These are phyloP conservation scores for Trichosporon sp. DNA, from an alignment of 1,284 basidiomycete genomes.

Conservation along the genomic window DNA sequence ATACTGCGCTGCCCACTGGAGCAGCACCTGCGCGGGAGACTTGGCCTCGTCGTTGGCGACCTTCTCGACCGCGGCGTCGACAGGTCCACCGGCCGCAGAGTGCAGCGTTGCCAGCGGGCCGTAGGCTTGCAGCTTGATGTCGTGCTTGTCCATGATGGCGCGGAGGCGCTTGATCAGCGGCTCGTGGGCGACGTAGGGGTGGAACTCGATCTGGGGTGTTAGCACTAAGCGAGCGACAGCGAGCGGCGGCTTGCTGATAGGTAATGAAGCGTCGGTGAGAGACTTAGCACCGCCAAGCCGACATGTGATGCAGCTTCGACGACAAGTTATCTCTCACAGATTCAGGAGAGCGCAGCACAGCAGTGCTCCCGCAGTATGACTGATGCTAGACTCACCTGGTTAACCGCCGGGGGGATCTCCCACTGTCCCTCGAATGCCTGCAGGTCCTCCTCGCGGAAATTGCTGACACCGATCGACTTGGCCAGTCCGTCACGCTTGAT, in stretches of 20 bases:
- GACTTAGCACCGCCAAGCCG: no score
- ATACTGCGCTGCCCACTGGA: constrained; percentile 41
- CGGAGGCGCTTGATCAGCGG: constrained; percentile 54
- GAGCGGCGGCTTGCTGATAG: not conserved
- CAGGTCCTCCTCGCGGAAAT: constrained; percentile 65
- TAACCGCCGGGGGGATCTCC: constrained; percentile 62
- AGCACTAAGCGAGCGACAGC: not conserved
- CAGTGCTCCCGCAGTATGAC: not conserved
- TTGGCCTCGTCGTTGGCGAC: constrained; percentile 50
- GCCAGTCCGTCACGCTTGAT: constrained; percentile 62
- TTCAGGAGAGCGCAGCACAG: not conserved
- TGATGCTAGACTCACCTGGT: constrained; percentile 61
- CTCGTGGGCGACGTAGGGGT: constrained; percentile 67
- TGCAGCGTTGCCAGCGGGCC: constrained; percentile 50
- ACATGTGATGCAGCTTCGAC: no score
- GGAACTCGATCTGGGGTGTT: constrained; percentile 62
- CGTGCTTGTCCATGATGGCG: constrained; percentile 56
- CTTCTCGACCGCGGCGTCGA: constrained; percentile 53
- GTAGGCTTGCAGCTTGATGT: constrained; percentile 64
- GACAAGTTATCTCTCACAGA: no score
- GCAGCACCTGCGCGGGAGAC: constrained; percentile 38
- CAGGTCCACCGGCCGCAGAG: constrained; percentile 54
- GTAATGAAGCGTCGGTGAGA: no score
- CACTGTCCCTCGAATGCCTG: constrained; percentile 56
- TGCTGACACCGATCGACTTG: constrained; percentile 76